Evolutionary conservation across 2,329 filamentous ascomycete species (phyloP).

Genomic region (Pseudopithomyces chartarum): DNA sequence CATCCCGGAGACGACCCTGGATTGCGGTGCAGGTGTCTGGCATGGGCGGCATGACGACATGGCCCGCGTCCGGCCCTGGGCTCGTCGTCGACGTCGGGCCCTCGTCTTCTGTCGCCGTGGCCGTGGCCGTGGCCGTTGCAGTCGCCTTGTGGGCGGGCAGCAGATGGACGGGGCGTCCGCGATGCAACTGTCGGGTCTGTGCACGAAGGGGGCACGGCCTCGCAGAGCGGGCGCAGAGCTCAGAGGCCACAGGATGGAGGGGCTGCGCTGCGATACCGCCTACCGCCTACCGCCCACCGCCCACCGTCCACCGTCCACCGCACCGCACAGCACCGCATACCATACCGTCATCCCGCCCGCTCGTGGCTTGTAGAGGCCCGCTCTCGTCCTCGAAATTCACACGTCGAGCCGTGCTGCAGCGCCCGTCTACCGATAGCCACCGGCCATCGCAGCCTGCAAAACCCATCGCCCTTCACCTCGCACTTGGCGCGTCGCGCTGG

Average conservation of each 20-base stretch:
- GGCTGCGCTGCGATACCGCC: neutral
- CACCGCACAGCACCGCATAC: too few species aligned
- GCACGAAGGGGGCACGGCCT: neutral
- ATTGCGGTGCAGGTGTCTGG: constrained; percentile 5
- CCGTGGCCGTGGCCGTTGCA: too few species aligned
- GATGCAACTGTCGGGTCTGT: constrained; percentile 3
- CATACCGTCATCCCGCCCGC: neutral
- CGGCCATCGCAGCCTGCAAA: neutral
- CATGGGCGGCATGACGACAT: constrained; percentile 9
- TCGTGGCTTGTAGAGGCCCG: neutral
- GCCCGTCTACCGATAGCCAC: neutral
- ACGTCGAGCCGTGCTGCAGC: neutral
- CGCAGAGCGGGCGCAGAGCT: too few species aligned
- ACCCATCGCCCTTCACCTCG: neutral
- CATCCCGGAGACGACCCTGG: constrained; percentile 30
- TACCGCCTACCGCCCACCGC: too few species aligned
- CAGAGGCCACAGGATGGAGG: too few species aligned
- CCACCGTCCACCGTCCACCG: too few species aligned
- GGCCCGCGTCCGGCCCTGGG: neutral
- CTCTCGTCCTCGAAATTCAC: neutral
- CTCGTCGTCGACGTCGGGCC: too few species aligned
- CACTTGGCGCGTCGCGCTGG: neutral
- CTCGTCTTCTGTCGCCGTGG: too few species aligned
- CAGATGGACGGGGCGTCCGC: neutral
- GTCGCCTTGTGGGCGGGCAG: neutral